Evolutionary conservation across 345 rosid genomes (phyloP), one percentile per base, ranked within the genome.

Genomic region (Adansonia digitata): DNA sequence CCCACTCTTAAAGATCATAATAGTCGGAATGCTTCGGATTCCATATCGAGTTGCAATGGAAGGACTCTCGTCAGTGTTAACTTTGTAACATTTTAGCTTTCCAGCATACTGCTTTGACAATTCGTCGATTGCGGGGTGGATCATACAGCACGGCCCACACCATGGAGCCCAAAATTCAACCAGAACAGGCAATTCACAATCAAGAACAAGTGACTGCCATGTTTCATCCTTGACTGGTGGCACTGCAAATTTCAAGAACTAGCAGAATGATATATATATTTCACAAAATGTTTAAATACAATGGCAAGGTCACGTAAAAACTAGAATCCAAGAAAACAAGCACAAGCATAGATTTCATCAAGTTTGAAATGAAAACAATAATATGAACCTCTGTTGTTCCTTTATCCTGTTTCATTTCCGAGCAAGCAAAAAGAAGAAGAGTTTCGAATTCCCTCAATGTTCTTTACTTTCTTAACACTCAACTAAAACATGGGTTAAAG

Each of bases 151-250:
- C 1, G 97, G 97, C 13, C 97, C 97, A 35, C 97, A 91, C 97
- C 97, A 91, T 0, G 97, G 97, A 20, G 93, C 97, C 93, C 92
- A 89, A 69, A 91, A 86, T 27, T 89, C 94, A 45, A 91, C 91
- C 59, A 91, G 40, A 10, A 91, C 94, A 0, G 97, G 89, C 3
- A 71, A 40, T 37, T 85, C 85, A 24, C 92, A 82, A 42, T 88
- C 81, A 2, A 91, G 88, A 63, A 91, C 91, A 31, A 80, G 81
- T 22, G 92, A 84, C 61, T 89, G 82, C 97, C 97, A 91, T 56
- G 85, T 84, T 73, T 73, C 70, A 69, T 91, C 92, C 27, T 80
- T 79, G 4, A 89, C 86, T 48, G 71, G 55, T 17, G 85, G 79
- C 42, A 84, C 92, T 86, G 87, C 76, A 77, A 45, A 72, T 77